Conservation (phyloP, 2,329 filamentous ascomycete genomes). For the Epichloe brachyelytri region DNA sequence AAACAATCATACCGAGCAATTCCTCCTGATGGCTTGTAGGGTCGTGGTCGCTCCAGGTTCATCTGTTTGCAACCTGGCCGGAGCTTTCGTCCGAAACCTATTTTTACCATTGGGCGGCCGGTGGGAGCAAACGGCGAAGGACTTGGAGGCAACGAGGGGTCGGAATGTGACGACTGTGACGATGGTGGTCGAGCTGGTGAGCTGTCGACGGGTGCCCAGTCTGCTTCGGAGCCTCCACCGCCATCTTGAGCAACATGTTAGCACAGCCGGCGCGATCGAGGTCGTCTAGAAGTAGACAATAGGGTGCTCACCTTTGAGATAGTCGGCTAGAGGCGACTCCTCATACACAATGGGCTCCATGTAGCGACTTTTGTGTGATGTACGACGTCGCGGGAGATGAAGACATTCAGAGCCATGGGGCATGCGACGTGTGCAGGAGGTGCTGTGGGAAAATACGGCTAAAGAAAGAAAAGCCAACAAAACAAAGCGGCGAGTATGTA, state of each 20-base stretch:
- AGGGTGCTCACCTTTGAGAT: constrained; percentile 62
- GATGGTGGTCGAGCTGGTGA: constrained; percentile 21
- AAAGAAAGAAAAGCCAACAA: not conserved
- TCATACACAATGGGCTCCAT: constrained; percentile 82
- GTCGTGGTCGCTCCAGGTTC: constrained; percentile 20
- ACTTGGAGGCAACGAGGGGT: constrained; percentile 33
- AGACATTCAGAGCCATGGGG: constrained; percentile 18
- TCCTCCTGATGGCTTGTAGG: constrained; percentile 32
- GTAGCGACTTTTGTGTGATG: constrained; percentile 12
- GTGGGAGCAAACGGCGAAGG: constrained; percentile 42
- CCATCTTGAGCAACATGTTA: constrained; percentile 26
- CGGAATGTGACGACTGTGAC: constrained; percentile 10
- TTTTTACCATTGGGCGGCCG: constrained; percentile 41
- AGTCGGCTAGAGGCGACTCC: constrained; percentile 76
- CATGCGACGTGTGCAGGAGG: constrained; percentile 1
- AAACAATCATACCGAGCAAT: constrained; percentile 34
- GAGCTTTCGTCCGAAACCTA: constrained; percentile 37
- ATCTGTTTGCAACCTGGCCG: constrained; percentile 30
- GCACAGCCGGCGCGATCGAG: not conserved
- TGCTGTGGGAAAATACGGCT: not conserved
- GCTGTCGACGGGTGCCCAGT: constrained; percentile 32
- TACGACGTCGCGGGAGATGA: constrained; percentile 14
- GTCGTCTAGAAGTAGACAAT: not conserved
- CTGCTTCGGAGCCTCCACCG: constrained; percentile 30
- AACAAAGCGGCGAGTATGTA: not conserved